These are phyloP conservation scores for Nigrospora osmanthi DNA, from an alignment of 2,329 filamentous ascomycete genomes.

Conservation along the genomic window DNA sequence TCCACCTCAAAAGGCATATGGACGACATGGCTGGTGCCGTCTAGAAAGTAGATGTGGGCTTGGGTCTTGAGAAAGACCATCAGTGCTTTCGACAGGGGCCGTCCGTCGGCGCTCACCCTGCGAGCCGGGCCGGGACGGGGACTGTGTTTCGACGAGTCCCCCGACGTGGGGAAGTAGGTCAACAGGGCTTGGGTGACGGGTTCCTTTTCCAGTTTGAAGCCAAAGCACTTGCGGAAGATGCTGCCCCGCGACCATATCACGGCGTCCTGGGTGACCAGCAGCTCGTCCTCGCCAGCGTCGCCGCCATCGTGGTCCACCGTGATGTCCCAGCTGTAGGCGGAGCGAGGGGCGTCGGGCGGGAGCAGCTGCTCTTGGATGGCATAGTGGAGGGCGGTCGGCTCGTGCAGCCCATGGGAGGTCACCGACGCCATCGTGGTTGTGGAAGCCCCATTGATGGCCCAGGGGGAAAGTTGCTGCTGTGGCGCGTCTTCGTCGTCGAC, in stretches of 20 bases:
- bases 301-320: slow-evolving; percentile 29
- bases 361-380: slow-evolving; percentile 76
- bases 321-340: slow-evolving; percentile 71
- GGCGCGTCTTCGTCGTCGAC: too few relatives aligned
- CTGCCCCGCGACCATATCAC: slow-evolving; percentile 88
- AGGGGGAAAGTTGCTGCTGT: too few relatives aligned
- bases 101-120: slow-evolving; percentile 7
- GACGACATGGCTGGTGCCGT: slow-evolving; percentile 79
- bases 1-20: slow-evolving; percentile 95
- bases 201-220: slow-evolving; percentile 81
- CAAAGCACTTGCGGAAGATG: slow-evolving; percentile 77
- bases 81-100: slow-evolving; percentile 55
- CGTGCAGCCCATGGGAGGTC: slow-evolving; percentile 84
- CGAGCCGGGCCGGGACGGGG: slow-evolving; percentile 8
- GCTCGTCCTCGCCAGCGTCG: slow-evolving; percentile 60
- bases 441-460: not conserved
- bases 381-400: slow-evolving; percentile 75
- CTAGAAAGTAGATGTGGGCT: slow-evolving; percentile 86
- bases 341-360: slow-evolving; percentile 53
- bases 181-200: slow-evolving; percentile 78
- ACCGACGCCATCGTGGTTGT: slow-evolving; percentile 69
- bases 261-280: slow-evolving; percentile 65
- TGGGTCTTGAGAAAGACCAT: slow-evolving; percentile 90
- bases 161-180: slow-evolving; percentile 64
- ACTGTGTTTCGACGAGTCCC: slow-evolving; percentile 18